phyloP scores from a whole-genome alignment of 1,284 basidiomycete species.

The Coriolopsis trogii region DNA sequence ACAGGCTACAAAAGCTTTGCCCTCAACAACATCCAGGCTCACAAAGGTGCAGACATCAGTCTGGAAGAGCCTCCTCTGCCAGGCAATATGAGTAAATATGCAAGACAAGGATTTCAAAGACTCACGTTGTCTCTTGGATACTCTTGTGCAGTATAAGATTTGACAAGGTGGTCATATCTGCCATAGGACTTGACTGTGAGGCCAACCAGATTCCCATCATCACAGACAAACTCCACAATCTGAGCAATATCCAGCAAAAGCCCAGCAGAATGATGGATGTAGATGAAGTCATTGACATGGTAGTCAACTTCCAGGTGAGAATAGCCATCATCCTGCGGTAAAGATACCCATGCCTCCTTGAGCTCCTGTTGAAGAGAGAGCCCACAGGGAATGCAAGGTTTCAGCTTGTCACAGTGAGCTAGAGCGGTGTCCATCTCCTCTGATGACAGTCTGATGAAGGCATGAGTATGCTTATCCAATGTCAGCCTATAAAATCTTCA shows the following conservation, averaged over 20 bases:
- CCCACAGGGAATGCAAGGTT: slow-evolving; percentile 53
- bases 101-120: background rate
- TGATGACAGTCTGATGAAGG: slow-evolving; percentile 47
- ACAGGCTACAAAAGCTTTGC: slow-evolving; percentile 33
- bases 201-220: slow-evolving; percentile 18
- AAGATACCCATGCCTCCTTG: slow-evolving; percentile 23
- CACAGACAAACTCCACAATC: slow-evolving; percentile 43
- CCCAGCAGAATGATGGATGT: slow-evolving; percentile 40
- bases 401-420: slow-evolving; percentile 33
- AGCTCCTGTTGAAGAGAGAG: slow-evolving; percentile 31
- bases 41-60: slow-evolving; percentile 35
- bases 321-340: slow-evolving; percentile 37
- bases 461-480: slow-evolving; percentile 47
- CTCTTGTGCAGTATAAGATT: background rate
- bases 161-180: slow-evolving; percentile 42
- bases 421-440: slow-evolving; percentile 36
- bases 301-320: slow-evolving; percentile 45
- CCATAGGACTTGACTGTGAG: slow-evolving; percentile 41
- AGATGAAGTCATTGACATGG: slow-evolving; percentile 63
- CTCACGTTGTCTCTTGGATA: slow-evolving; percentile 19
- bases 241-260: slow-evolving; percentile 55
- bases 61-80: slow-evolving; percentile 49
- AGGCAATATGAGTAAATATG: background rate
- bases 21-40: slow-evolving; percentile 44
- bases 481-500: slow-evolving; percentile 18